Base-by-base conservation (phyloP, 1,284 basidiomycete genomes). In the Rhodotorula sp. region DNA sequence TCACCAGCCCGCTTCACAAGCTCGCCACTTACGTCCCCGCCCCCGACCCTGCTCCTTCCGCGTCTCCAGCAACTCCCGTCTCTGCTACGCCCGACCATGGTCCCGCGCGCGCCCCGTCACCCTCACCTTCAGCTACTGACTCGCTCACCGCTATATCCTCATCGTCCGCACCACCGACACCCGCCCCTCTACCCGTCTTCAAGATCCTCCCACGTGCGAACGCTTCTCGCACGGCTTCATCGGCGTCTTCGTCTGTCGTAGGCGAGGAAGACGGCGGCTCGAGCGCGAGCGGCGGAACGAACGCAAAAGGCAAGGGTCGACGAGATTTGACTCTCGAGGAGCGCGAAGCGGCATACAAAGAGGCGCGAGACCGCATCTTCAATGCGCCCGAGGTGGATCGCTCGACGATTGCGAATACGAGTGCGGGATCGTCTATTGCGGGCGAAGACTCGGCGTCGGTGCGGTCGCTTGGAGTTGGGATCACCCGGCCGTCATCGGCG, bases 331-430 rank as follows among this genome's bases (percentile, higher is more conserved):
- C 69, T 17, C 67, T 75, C 24, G 67, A 74, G 39, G 72, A 75
- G 53, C 65, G 74, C 29, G 74, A 75, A 27, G 72, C 67, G 44
- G 72, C 74, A 10, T 73, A 75, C 67, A 73, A 72, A 52, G 73
- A 77, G 58, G 77, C 77, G 4, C 59, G 77, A 53, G 70, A 76
- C 44, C 69, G 77, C 19, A 77, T 77, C 65, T 77, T 77, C 49
- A 54, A 36, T 29, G 63, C 62, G 17, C 55, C 62, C 4, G 68
- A 62, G 19, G 46, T 39, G 5, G 62, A 66, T n/a, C 60, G 57
- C 3, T 36, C 48, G 29, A 30, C 57, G n/a, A 22, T 46, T 7
- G 29, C 65, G 62, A 67, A 60, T 36, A 54, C 62, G 65, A 67
- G 52, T 32, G 54, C 53, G 0, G 64, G 60, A 27, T 61, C 56